Evolutionary conservation across 148 eudicot species (phyloP).

Genomic region (Camellia sinensis): DNA sequence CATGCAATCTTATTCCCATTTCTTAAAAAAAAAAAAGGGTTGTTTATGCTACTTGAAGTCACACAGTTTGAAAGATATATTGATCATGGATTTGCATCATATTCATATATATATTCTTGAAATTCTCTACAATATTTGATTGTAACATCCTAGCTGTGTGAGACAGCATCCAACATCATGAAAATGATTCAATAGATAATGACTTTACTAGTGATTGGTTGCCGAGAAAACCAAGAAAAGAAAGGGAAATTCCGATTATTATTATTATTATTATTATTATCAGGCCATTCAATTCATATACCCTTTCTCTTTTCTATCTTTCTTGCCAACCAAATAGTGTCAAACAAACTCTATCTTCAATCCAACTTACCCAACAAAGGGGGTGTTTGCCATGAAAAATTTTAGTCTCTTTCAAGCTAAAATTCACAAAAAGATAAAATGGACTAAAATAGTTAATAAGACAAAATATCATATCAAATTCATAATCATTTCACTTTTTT

Average conservation of each 20-base stretch:
- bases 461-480: no score
- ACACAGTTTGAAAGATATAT: no score
- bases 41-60: no score
- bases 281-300: not conserved
- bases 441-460: no score
- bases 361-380: not conserved
- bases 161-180: not conserved
- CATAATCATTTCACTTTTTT: no score
- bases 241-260: not conserved
- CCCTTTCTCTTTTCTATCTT: not conserved
- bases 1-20: no score
- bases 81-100: not conserved
- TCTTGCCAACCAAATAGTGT: not conserved
- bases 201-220: not conserved
- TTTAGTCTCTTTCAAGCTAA: no score
- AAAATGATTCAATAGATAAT: not conserved
- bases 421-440: no score
- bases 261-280: no score
- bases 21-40: no score
- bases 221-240: not conserved
- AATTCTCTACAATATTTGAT: not conserved
- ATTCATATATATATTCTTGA: not conserved
- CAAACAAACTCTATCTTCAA: not conserved
- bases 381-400: no score
- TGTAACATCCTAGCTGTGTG: not conserved